A percentile compares a stretch with the other conserved stretches of the same genome.
Conservation (phyloP, 2,329 filamentous ascomycete species). For the Didymella lethalis region DNA sequence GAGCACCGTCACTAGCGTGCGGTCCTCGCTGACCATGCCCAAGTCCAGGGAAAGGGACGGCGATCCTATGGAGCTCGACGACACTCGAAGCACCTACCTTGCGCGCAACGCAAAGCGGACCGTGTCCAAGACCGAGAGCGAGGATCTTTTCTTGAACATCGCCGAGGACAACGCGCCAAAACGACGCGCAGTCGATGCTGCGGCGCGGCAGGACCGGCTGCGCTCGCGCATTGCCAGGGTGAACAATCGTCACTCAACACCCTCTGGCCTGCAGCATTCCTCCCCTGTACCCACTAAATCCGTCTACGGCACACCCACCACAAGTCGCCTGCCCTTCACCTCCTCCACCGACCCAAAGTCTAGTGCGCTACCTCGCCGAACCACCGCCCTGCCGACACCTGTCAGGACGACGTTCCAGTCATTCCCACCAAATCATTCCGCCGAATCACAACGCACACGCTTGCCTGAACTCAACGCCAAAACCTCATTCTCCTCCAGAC, state of each 20-base stretch:
- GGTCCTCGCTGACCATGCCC: conserved; percentile 38
- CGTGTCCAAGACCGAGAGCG: conserved; percentile 27
- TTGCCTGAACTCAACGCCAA: conserved; percentile 42
- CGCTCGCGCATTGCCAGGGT: conserved; percentile 50
- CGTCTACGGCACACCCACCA: conserved; percentile 36
- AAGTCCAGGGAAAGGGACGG: conserved; percentile 37
- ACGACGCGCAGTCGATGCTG: conserved; percentile 35
- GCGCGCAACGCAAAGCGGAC: conserved; percentile 23
- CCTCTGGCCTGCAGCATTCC: conserved; percentile 40
- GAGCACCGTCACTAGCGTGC: conserved; percentile 31
- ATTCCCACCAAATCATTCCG: conserved; percentile 35
- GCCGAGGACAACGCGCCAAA: conserved; percentile 48
- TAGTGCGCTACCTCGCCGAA: conserved; percentile 37
- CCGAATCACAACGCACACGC: conserved; percentile 37
- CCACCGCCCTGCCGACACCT: conserved; percentile 44
- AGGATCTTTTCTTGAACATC: conserved; percentile 55
- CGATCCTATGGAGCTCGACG: conserved; percentile 41
- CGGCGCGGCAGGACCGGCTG: conserved; percentile 36
- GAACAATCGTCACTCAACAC: conserved; percentile 47
- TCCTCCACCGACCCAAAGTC: conserved; percentile 36
- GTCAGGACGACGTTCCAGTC: conserved; percentile 38
- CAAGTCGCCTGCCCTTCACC: conserved; percentile 38
- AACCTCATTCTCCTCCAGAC: conserved; percentile 37
- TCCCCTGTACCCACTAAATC: conserved; percentile 35
- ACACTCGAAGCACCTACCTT: conserved; percentile 32